These are phyloP conservation scores for Panicum hallii DNA, from an alignment of 202 grass and related monocot species.

Conservation along the genomic window DNA sequence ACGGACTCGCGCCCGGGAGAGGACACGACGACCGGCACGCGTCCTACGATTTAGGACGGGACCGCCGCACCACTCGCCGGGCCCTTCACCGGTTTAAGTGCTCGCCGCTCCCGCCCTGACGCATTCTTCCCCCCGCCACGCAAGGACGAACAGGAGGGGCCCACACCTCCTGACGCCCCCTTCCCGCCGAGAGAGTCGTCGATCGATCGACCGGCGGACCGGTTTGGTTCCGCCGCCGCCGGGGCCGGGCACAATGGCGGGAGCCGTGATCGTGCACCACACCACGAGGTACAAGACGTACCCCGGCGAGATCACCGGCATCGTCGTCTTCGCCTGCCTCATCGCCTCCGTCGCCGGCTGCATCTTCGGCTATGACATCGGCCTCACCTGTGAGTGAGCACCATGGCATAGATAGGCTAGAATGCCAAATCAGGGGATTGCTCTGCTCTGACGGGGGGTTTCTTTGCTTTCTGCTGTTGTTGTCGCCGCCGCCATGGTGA, in stretches of 20 bases:
- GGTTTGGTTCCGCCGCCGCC: neutral
- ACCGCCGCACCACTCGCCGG: slow-evolving; percentile 42
- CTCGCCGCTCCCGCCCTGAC: slow-evolving; percentile 24
- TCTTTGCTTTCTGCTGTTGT: neutral
- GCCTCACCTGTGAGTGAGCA: slow-evolving; percentile 51
- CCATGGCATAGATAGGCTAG: neutral
- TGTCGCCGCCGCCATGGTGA: no score
- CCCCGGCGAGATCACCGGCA: slow-evolving; percentile 64
- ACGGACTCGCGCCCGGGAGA: neutral
- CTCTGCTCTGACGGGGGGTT: neutral
- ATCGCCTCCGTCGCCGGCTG: slow-evolving; percentile 73
- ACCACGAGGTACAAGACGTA: slow-evolving; percentile 67
- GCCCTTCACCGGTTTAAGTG: slow-evolving; percentile 40
- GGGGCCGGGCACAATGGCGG: slow-evolving; percentile 57
- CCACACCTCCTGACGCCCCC: neutral
- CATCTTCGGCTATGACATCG: slow-evolving; percentile 84
- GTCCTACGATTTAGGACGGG: slow-evolving; percentile 41
- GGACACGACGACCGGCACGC: slow-evolving; percentile 11
- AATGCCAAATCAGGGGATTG: no score
- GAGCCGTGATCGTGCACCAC: slow-evolving; percentile 65
- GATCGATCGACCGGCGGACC: neutral
- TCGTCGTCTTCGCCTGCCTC: slow-evolving; percentile 66
- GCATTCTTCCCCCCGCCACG: slow-evolving; percentile 43
- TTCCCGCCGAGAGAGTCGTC: neutral
- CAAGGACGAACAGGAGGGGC: slow-evolving; percentile 33